phyloP scores from a whole-genome alignment of 148 eudicot species.

The Silene latifolia region DNA sequence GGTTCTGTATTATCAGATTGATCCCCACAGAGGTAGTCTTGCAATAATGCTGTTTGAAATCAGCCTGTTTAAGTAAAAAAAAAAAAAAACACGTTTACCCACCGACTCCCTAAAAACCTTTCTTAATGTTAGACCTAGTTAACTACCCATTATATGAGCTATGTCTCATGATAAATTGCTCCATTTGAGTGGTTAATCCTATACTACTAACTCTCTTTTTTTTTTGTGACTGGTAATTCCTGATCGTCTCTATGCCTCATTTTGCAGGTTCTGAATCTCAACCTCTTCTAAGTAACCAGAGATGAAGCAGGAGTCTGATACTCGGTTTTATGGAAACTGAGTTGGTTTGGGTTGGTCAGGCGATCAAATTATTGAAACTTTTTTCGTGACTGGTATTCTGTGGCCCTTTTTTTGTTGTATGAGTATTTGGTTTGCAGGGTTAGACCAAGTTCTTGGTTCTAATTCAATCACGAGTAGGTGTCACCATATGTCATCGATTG shows the following conservation, averaged over 20 bases:
- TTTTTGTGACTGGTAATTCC: neutral
- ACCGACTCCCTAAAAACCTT: too few relatives aligned
- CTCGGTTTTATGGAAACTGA: neutral
- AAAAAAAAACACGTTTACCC: too few relatives aligned
- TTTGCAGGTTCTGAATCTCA: slow-evolving; percentile 48
- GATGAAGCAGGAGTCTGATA: slow-evolving; percentile 19
- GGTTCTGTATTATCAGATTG: too few relatives aligned
- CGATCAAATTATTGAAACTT: neutral
- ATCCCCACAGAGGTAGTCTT: too few relatives aligned
- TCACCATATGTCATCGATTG: neutral
- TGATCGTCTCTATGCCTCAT: neutral
- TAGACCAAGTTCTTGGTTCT: neutral
- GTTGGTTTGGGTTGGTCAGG: neutral
- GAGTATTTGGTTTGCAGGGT: slow-evolving; percentile 14
- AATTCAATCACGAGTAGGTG: neutral
- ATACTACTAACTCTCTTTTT: neutral
- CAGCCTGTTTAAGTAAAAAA: too few relatives aligned
- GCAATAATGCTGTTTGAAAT: too few relatives aligned
- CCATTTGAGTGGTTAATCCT: neutral
- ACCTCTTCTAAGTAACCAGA: slow-evolving; percentile 47
- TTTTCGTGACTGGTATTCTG: neutral
- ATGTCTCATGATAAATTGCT: too few relatives aligned
- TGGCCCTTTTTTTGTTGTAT: slow-evolving; percentile 15
- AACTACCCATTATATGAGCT: too few relatives aligned
- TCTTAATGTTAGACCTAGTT: too few relatives aligned